Conservation (phyloP, 208 protist genomes). For the Leishmania mexicana region DNA sequence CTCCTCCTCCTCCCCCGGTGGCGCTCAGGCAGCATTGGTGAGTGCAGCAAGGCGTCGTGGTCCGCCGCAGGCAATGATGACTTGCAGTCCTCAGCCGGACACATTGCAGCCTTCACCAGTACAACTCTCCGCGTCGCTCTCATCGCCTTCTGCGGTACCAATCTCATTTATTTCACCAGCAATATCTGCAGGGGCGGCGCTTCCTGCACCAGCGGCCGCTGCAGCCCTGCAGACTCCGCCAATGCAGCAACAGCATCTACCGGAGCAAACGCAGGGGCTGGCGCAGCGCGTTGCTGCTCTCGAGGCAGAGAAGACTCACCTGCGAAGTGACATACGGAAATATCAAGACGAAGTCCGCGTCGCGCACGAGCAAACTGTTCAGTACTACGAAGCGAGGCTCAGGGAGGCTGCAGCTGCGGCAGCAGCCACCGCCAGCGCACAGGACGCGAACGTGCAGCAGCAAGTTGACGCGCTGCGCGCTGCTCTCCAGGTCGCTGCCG, state of each 20-base stretch:
- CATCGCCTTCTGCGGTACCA: not conserved
- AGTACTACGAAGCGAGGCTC: constrained; percentile 51
- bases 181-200: too few relatives aligned
- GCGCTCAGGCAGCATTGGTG: not conserved
- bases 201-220: not conserved
- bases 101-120: not conserved
- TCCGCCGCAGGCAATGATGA: constrained; percentile 6
- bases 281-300: constrained; percentile 21
- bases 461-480: constrained; percentile 8
- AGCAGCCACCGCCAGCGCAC: not conserved
- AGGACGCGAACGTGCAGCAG: not conserved
- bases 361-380: constrained; percentile 40
- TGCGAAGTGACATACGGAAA: constrained; percentile 23
- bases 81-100: not conserved
- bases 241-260: not conserved
- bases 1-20: not conserved
- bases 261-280: not conserved
- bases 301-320: constrained; percentile 34
- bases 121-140: not conserved
- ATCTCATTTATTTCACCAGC: not conserved
- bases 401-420: not conserved
- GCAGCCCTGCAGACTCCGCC: too few relatives aligned
- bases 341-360: constrained; percentile 51
- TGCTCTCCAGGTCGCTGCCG: constrained; percentile 2
- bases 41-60: constrained; percentile 5